These are phyloP conservation scores for Aspergillaceae sp. DNA, from an alignment of 2,329 filamentous ascomycete genomes.

Conservation along the genomic window DNA sequence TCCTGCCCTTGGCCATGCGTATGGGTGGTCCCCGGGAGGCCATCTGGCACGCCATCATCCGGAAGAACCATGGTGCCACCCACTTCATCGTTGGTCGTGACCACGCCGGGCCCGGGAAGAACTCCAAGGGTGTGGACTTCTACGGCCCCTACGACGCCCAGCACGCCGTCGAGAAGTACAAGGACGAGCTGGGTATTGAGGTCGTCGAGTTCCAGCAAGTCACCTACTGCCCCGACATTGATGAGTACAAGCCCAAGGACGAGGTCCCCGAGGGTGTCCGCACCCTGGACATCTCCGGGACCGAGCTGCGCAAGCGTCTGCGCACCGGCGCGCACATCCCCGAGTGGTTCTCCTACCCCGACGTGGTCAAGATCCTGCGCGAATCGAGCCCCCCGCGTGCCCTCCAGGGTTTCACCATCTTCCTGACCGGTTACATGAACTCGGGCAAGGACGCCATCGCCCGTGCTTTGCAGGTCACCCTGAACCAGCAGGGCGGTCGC, in stretches of 20 bases:
- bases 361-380: slow-evolving; percentile 91
- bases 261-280: slow-evolving; percentile 75
- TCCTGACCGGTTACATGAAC: slow-evolving; percentile 96
- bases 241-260: slow-evolving; percentile 92
- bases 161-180: slow-evolving; percentile 92
- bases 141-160: slow-evolving; percentile 98
- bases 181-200: slow-evolving; percentile 92
- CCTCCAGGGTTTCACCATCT: slow-evolving; percentile 94
- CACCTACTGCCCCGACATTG: slow-evolving; percentile 94
- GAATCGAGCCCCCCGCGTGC: slow-evolving; percentile 90
- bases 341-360: slow-evolving; percentile 99
- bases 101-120: slow-evolving; percentile 95
- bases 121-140: slow-evolving; percentile 93
- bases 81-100: slow-evolving; percentile 99
- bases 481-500: slow-evolving; percentile 95
- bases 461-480: slow-evolving; percentile 86
- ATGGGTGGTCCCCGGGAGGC: slow-evolving; percentile 98
- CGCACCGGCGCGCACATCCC: slow-evolving; percentile 90
- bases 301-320: slow-evolving; percentile 85
- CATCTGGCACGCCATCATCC: slow-evolving; percentile 99
- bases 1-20: slow-evolving; percentile 93
- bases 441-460: slow-evolving; percentile 94
- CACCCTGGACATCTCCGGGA: slow-evolving; percentile 79
- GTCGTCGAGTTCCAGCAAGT: slow-evolving; percentile 99
- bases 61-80: slow-evolving; percentile 97